A percentile compares a stretch with the other conserved stretches of the same genome.
These are phyloP conservation scores for Dendrobium huoshanense DNA, from an alignment of 106 monocot species.

Conservation along the genomic window DNA sequence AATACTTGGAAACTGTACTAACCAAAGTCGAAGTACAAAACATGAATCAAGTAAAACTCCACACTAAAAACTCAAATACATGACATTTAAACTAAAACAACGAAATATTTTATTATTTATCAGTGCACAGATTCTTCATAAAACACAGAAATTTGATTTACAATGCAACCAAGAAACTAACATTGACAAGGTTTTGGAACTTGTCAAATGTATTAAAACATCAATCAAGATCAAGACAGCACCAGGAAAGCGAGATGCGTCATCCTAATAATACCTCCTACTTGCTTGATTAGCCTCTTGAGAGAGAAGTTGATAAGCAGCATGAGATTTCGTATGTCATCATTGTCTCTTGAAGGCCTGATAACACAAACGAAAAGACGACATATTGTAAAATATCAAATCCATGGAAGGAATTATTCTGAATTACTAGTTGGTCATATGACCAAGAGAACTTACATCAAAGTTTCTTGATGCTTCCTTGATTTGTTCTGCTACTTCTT, in stretches of 20 bases:
- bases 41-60: too few species aligned
- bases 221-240: neutral
- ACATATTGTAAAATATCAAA: neutral
- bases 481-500: conserved; percentile 21
- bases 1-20: too few species aligned
- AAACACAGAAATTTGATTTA: too few species aligned
- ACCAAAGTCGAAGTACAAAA: too few species aligned
- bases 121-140: too few species aligned
- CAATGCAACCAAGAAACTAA: neutral
- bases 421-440: neutral
- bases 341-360: conserved; percentile 9
- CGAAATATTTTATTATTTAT: too few species aligned
- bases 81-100: too few species aligned
- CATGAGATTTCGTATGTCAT: neutral
- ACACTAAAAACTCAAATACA: too few species aligned
- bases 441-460: conserved; percentile 10
- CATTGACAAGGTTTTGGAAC: neutral
- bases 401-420: neutral
- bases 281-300: neutral
- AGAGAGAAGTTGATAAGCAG: neutral
- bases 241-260: neutral
- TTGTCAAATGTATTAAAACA: neutral
- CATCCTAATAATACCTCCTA: neutral
- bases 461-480: conserved; percentile 24
- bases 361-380: neutral